Evolutionary conservation across 768 basidiomycete species (phyloP).

Genomic region (Rhodosporidiobolus odoratus): DNA sequence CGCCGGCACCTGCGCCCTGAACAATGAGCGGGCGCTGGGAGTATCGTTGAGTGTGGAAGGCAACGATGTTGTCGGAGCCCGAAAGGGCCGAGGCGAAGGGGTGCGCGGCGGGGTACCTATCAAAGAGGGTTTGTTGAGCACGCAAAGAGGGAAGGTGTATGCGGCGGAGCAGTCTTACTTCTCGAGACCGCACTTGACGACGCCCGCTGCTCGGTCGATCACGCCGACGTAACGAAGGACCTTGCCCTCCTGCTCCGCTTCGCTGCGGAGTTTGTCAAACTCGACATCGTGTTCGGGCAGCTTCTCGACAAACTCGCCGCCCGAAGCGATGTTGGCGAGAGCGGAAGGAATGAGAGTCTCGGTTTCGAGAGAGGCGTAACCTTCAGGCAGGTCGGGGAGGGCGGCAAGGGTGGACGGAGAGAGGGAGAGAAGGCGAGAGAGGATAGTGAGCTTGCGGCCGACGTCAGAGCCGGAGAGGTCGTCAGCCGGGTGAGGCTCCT

Average conservation of each 20-base stretch:
- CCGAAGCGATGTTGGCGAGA: constrained; percentile 62
- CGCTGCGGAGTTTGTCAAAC: constrained; percentile 68
- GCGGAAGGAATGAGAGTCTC: constrained; percentile 76
- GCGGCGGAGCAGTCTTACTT: constrained; percentile 56
- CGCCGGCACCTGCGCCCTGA: constrained; percentile 96
- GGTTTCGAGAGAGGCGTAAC: constrained; percentile 74
- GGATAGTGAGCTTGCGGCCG: constrained; percentile 91
- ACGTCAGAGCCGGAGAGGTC: constrained; percentile 97
- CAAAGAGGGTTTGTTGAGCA: background rate
- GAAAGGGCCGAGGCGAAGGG: constrained; percentile 93
- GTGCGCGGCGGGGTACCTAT: constrained; percentile 78
- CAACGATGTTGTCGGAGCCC: constrained; percentile 95
- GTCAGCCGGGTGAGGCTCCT: constrained; percentile 97
- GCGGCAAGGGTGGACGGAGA: constrained; percentile 39
- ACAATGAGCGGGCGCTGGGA: constrained; percentile 80
- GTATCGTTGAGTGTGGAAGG: constrained; percentile 93
- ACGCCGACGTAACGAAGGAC: constrained; percentile 93
- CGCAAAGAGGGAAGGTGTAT: background rate
- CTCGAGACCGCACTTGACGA: constrained; percentile 80
- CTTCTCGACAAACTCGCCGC: constrained; percentile 73
- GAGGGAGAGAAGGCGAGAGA: constrained; percentile 61
- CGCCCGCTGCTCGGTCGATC: constrained; percentile 67
- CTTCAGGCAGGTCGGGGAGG: constrained; percentile 58
- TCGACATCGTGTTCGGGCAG: constrained; percentile 76
- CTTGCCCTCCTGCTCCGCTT: constrained; percentile 70